Evolutionary conservation across 331 rosid genomes (phyloP), one percentile per base, ranked within the genome.

Genomic region (Stylosanthes scabra): DNA sequence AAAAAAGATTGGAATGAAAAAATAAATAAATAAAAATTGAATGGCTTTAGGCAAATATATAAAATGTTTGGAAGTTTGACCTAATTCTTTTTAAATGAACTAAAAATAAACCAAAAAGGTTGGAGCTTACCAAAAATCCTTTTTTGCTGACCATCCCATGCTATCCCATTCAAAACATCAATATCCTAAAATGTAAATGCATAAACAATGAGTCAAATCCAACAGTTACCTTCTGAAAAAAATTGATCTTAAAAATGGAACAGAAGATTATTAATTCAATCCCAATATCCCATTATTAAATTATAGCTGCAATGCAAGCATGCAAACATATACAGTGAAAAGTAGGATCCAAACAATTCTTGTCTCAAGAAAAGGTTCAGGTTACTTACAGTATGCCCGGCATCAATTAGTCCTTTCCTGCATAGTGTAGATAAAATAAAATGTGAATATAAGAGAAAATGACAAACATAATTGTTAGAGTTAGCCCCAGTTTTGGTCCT

Each of bases 81-180:
- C 11, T 13, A 46, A 1, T 11, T 11, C 5, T 46, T 11, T 11
- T 3, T 10, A 46, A 46, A 46, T 46, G 13, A 46, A 46, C 13
- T 11, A 11, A 46, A 46, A 46, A 46, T 46, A 55, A 47, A 65
- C 13, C 20, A 9, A 52, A 44, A 70, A 70, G n/a, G 2, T n/a
- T 12, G 27, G 66, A 63, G 55, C 93, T 80, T 81, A 94, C 99
- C 97, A 39, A 89, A 89, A 61, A 91, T 75, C 12, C 97, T 88
- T 37, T 87, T 61, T 59, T 69, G 82, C 55, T 59, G 42, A 11
- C 70, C 60, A 62, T 94, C 99, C 97, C 97, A 94, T 58, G 99
- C 99, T 81, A 94, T 94, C 81, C 99, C 99, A 65, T 94, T 94
- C 73, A 91, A 81, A 75, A 89, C 97, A 80, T 91, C 96, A 72